Percentiles rank a stretch among this genome's conserved stretches.
phyloP scores from a whole-genome alignment of 768 basidiomycete species.

The Amanita brunnescens region DNA sequence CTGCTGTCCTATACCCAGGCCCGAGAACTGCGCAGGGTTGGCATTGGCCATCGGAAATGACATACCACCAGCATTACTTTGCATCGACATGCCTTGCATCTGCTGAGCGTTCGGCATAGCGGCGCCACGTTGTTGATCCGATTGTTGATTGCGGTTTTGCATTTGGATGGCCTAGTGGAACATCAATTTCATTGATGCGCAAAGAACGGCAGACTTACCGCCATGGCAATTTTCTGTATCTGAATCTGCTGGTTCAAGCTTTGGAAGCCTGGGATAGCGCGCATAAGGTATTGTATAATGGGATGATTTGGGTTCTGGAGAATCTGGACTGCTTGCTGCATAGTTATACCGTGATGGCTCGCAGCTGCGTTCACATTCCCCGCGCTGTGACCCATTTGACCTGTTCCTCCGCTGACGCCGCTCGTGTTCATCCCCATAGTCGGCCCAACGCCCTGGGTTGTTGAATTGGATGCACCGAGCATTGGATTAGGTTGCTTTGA shows the following conservation, averaged over 20 bases:
- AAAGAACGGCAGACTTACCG: background rate
- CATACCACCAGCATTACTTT: conserved; percentile 13
- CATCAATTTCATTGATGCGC: background rate
- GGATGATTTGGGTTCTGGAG: conserved; percentile 50
- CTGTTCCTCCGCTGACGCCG: conserved; percentile 8
- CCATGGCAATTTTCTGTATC: conserved; percentile 46
- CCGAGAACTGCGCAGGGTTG: conserved; percentile 7
- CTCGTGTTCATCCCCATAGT: background rate
- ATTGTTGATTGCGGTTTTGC: conserved; percentile 14
- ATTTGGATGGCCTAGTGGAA: conserved; percentile 4
- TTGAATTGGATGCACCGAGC: background rate
- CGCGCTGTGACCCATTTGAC: background rate
- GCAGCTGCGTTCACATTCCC: conserved; percentile 6
- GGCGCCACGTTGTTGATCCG: conserved; percentile 16
- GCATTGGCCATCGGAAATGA: conserved; percentile 11
- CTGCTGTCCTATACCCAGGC: conserved; percentile 10
- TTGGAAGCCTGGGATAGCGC: conserved; percentile 45
- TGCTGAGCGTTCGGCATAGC: conserved; percentile 5
- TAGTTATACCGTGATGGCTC: conserved; percentile 8
- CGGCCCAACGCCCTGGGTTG: background rate
- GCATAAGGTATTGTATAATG: conserved; percentile 45
- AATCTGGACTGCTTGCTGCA: conserved; percentile 37
- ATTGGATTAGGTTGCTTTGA: conserved; percentile 29
- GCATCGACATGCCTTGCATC: conserved; percentile 12
- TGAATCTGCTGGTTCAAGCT: conserved; percentile 43